A percentile compares a stretch with the other conserved stretches of the same genome.
Evolutionary conservation across 2,329 filamentous ascomycete genomes (phyloP).

Genomic region (Aspergillus transmontanensis): DNA sequence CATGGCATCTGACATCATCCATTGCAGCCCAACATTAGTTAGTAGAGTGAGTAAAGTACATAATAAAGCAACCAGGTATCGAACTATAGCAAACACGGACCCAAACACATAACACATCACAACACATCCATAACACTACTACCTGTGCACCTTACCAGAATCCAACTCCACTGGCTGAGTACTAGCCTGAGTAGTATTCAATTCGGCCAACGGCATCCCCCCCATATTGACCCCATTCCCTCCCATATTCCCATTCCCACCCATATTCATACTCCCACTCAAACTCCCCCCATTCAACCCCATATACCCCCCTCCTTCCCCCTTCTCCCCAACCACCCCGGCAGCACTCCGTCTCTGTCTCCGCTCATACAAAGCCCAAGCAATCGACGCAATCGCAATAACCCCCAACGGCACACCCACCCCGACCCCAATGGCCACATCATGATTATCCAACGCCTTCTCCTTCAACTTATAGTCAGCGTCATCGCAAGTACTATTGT

Average conservation of each 20-base stretch:
- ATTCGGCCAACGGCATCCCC: neutral
- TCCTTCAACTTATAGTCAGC: neutral
- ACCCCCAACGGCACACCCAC: constrained; percentile 18
- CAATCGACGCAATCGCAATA: neutral
- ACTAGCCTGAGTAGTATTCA: neutral
- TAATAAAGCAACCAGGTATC: neutral
- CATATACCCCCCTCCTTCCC: neutral
- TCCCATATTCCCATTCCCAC: too few relatives aligned
- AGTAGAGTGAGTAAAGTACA: neutral
- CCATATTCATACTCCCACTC: too few relatives aligned
- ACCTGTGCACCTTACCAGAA: neutral
- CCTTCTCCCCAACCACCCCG: neutral
- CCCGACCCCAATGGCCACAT: constrained; percentile 13
- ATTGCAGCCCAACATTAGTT: neutral
- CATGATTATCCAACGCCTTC: neutral
- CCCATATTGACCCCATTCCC: neutral
- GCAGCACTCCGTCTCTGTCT: neutral
- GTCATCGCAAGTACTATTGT: too few relatives aligned
- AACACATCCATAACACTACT: neutral
- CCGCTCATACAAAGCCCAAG: constrained; percentile 4
- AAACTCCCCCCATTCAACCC: neutral
- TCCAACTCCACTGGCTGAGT: neutral
- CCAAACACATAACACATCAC: neutral
- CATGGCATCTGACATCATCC: neutral
- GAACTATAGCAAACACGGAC: neutral